phyloP scores from a whole-genome alignment of 257 asterid genomes.

The Verbascum thapsus region DNA sequence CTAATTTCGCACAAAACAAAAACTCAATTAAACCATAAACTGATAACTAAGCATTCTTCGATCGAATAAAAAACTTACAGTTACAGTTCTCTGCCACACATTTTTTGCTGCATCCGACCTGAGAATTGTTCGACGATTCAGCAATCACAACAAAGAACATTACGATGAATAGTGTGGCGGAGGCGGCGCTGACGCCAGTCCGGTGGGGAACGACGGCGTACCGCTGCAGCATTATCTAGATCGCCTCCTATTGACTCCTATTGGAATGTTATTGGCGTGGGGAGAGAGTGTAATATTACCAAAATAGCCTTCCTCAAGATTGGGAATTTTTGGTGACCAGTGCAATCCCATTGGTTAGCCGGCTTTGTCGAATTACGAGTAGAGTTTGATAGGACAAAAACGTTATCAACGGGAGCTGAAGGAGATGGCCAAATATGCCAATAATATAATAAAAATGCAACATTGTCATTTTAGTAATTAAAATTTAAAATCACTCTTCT shows the following conservation, averaged over 20 bases:
- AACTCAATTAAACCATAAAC: background rate
- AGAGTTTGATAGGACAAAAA: too few relatives aligned
- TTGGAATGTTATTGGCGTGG: background rate
- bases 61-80: conserved; percentile 37
- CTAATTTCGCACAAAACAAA: conserved; percentile 34
- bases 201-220: conserved; percentile 31
- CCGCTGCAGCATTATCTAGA: conserved; percentile 37
- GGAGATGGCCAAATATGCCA: too few relatives aligned
- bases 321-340: conserved; percentile 35
- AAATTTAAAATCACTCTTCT: too few relatives aligned
- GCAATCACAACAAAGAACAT: conserved; percentile 36
- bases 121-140: conserved; percentile 51
- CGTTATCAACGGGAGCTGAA: too few relatives aligned
- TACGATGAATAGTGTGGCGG: conserved; percentile 42
- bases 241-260: background rate
- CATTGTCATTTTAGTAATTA: too few relatives aligned
- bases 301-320: conserved; percentile 28
- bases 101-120: conserved; percentile 66
- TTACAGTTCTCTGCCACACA: conserved; percentile 78
- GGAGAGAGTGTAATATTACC: conserved; percentile 1
- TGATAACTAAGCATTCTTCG: background rate
- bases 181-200: conserved; percentile 39
- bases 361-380: conserved; percentile 2
- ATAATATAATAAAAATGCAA: too few relatives aligned
- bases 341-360: conserved; percentile 36